Percentiles rank a stretch among this genome's conserved stretches.
Conservation (phyloP, 148 eudicot genomes). For the Cornus florida region DNA sequence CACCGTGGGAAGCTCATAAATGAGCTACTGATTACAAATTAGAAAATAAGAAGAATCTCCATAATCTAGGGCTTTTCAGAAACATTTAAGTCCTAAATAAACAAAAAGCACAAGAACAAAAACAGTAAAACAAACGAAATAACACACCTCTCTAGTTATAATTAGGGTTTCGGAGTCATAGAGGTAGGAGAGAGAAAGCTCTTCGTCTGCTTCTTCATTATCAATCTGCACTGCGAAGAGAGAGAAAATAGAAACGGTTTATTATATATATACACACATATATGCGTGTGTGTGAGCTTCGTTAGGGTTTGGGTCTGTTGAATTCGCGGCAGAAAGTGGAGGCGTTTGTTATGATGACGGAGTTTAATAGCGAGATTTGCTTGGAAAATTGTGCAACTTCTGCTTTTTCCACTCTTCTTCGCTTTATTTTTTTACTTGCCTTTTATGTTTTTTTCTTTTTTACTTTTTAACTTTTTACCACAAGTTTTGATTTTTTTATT, state of each 20-base stretch:
- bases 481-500: too few relatives aligned
- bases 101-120: background rate
- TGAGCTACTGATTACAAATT: background rate
- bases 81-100: background rate
- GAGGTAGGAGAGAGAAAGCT: background rate
- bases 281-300: background rate
- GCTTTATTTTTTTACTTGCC: background rate
- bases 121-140: background rate
- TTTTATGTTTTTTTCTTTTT: too few relatives aligned
- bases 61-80: too few relatives aligned
- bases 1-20: background rate
- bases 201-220: too few relatives aligned
- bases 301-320: background rate
- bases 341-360: slow-evolving; percentile 7
- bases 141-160: background rate
- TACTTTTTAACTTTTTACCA: too few relatives aligned
- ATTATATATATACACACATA: background rate
- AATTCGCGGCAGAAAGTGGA: slow-evolving; percentile 9
- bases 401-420: background rate
- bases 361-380: background rate
- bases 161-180: background rate
- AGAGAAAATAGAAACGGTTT: background rate
- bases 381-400: slow-evolving; percentile 1
- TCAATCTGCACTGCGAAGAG: background rate
- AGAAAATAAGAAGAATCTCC: background rate